Conservation (phyloP, 768 basidiomycete genomes). For the Agaricus blazei region DNA sequence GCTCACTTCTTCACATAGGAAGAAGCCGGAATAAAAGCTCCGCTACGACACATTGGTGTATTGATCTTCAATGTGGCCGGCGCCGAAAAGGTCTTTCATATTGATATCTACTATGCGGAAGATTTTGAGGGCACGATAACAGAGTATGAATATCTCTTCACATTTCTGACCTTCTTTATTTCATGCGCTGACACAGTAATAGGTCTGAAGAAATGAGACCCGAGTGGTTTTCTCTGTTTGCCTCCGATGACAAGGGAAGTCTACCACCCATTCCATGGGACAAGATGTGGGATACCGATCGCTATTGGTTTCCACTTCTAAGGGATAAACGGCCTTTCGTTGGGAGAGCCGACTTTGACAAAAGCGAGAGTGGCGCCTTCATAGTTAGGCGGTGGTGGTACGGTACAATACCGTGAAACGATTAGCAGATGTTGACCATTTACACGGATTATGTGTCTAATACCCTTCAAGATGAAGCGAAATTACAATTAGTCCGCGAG, state of each 20-base stretch:
- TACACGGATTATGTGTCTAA: constrained; percentile 36
- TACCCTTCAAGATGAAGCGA: constrained; percentile 53
- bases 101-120: constrained; percentile 67
- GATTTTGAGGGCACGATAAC: constrained; percentile 53
- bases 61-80: constrained; percentile 58
- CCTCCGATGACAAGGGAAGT: neutral
- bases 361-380: constrained; percentile 12
- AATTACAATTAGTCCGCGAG: constrained; percentile 58
- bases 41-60: constrained; percentile 57
- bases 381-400: constrained; percentile 43
- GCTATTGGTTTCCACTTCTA: constrained; percentile 65
- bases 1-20: constrained; percentile 43
- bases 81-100: constrained; percentile 57
- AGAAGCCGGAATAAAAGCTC: constrained; percentile 72
- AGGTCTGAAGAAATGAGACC: constrained; percentile 90
- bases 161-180: neutral
- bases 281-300: constrained; percentile 58
- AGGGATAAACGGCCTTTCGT: constrained; percentile 32
- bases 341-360: constrained; percentile 42
- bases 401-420: constrained; percentile 7
- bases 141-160: constrained; percentile 48
- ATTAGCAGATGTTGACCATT: neutral
- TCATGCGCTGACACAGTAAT: neutral
- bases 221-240: constrained; percentile 59
- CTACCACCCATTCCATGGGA: constrained; percentile 52